Percentiles rank a stretch among this genome's conserved stretches.
phyloP scores from a whole-genome alignment of 2,329 filamentous ascomycete genomes.

The Penicillium sp. region DNA sequence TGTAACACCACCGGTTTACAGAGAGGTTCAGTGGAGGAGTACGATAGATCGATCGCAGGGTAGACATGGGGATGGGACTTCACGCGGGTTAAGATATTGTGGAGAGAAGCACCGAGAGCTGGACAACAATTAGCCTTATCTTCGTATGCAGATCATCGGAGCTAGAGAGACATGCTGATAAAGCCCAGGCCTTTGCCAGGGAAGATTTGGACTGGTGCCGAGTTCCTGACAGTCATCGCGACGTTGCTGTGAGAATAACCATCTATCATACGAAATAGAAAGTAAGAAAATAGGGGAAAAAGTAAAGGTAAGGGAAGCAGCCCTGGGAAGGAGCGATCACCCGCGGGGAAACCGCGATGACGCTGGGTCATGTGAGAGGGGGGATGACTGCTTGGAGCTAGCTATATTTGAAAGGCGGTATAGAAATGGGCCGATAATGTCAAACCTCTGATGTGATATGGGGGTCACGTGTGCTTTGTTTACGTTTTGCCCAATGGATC shows the following conservation, averaged over 20 bases:
- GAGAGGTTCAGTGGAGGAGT: constrained; percentile 74
- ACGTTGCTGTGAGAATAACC: constrained; percentile 5
- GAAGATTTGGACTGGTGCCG: constrained; percentile 58
- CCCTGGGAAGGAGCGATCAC: neutral
- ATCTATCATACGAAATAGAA: neutral
- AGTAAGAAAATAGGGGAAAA: neutral
- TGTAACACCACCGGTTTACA: constrained; percentile 71
- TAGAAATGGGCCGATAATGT: neutral
- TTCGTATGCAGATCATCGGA: constrained; percentile 7
- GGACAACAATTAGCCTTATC: constrained; percentile 26
- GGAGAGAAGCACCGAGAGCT: constrained; percentile 89
- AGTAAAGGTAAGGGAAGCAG: neutral
- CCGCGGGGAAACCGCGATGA: constrained; percentile 8
- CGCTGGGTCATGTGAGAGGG: constrained; percentile 24
- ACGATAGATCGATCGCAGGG: constrained; percentile 78
- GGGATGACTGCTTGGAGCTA: constrained; percentile 4
- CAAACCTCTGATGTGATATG: neutral
- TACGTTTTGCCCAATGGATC: constrained; percentile 22
- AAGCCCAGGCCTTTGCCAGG: constrained; percentile 68
- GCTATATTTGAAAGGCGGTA: neutral
- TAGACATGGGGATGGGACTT: constrained; percentile 84
- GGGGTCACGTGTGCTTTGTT: constrained; percentile 25
- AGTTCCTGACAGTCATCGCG: constrained; percentile 35
- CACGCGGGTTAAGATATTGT: constrained; percentile 82
- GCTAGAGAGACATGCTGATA: constrained; percentile 44